Evolutionary conservation across 2,329 filamentous ascomycete genomes (phyloP).

Genomic region (Pezicula rhizophila): DNA sequence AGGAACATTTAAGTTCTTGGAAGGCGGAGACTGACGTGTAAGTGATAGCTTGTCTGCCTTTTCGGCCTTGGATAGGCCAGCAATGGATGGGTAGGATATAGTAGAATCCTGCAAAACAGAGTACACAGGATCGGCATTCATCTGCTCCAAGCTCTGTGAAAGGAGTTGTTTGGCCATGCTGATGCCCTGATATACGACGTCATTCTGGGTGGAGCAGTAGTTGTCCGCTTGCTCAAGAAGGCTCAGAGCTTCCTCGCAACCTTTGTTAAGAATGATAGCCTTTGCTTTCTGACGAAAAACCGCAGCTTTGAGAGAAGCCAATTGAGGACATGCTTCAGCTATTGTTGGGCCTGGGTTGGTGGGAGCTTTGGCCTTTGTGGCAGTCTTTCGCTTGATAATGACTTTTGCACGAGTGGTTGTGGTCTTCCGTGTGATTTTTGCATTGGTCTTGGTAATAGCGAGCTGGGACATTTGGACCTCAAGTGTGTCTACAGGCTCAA

Average conservation of each 20-base stretch:
- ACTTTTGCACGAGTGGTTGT: constrained; percentile 21
- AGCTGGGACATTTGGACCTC: constrained; percentile 19
- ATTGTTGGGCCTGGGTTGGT: constrained; percentile 14
- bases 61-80: constrained; percentile 14
- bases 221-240: constrained; percentile 46
- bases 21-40: constrained; percentile 14
- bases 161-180: constrained; percentile 63
- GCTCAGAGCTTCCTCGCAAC: constrained; percentile 51
- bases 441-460: constrained; percentile 28
- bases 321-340: constrained; percentile 26
- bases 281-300: constrained; percentile 45
- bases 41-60: constrained; percentile 18
- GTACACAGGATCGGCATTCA: constrained; percentile 76
- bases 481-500: constrained; percentile 11
- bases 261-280: constrained; percentile 36
- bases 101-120: constrained; percentile 90
- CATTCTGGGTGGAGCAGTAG: constrained; percentile 35
- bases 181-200: constrained; percentile 46
- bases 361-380: constrained; percentile 19
- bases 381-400: constrained; percentile 22
- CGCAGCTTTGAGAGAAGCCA: constrained; percentile 38
- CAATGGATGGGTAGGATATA: constrained; percentile 72
- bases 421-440: constrained; percentile 28
- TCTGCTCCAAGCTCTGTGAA: constrained; percentile 62
- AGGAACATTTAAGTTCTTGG: constrained; percentile 12